Evolutionary conservation across 2,329 filamentous ascomycete genomes (phyloP).

Genomic region (Lizonia empirigonia): DNA sequence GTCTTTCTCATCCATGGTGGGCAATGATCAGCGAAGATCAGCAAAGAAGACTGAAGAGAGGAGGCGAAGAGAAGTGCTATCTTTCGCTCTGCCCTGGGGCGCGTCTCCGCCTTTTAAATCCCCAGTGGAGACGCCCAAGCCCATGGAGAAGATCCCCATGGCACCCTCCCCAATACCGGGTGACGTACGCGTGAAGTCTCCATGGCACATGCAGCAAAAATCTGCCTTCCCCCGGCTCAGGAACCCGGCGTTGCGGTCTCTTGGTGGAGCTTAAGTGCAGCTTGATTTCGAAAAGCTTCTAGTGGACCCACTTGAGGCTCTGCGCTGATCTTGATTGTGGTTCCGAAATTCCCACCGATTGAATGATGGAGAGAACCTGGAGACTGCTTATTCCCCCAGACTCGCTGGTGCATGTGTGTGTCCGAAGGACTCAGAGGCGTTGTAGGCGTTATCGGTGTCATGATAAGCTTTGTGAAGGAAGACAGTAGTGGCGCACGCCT

Average conservation of each 20-base stretch:
- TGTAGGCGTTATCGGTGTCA: not conserved
- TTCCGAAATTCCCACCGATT: slow-evolving; percentile 27
- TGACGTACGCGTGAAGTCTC: slow-evolving; percentile 19
- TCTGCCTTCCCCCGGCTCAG: slow-evolving; percentile 22
- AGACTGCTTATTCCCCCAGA: slow-evolving; percentile 9
- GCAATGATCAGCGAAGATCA: slow-evolving; percentile 21
- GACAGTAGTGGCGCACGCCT: slow-evolving; percentile 20
- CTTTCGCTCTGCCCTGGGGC: slow-evolving; percentile 12
- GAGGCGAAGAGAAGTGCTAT: slow-evolving; percentile 18
- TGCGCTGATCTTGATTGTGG: slow-evolving; percentile 21
- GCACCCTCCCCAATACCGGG: slow-evolving; percentile 15
- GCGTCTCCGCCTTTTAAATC: slow-evolving; percentile 33
- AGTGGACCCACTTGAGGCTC: slow-evolving; percentile 39
- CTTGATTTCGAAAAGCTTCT: slow-evolving; percentile 37
- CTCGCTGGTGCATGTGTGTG: not conserved
- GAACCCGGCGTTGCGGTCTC: slow-evolving; percentile 23
- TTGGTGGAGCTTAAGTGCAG: slow-evolving; percentile 38
- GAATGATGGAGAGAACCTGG: slow-evolving; percentile 11
- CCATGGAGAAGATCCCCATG: slow-evolving; percentile 37
- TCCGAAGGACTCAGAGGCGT: not conserved
- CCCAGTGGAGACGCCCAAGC: slow-evolving; percentile 27
- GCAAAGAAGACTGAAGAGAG: slow-evolving; percentile 7
- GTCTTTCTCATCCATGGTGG: slow-evolving; percentile 38
- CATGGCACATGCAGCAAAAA: slow-evolving; percentile 23
- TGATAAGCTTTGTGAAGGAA: slow-evolving; percentile 10